These are phyloP conservation scores for Berberis thunbergii DNA, from an alignment of 164 flowering plant species.

Conservation along the genomic window DNA sequence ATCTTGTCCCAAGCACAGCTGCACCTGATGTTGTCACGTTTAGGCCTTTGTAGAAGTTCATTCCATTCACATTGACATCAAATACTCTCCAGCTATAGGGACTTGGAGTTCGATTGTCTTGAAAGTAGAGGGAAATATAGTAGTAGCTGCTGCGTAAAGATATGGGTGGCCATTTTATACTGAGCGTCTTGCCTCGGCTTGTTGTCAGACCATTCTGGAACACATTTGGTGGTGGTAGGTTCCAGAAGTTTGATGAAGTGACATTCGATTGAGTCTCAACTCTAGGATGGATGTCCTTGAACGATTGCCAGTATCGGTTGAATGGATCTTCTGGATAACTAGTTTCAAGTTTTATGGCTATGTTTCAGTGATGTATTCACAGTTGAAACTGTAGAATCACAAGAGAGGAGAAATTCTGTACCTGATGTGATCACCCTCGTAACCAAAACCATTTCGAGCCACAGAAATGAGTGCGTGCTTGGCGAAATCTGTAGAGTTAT, in stretches of 20 bases:
- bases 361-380: background rate
- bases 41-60: conserved; percentile 40
- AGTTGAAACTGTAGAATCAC: background rate
- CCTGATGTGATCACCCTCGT: conserved; percentile 36
- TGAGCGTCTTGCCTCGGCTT: conserved; percentile 54
- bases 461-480: conserved; percentile 46
- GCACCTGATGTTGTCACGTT: conserved; percentile 60
- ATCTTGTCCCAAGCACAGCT: conserved; percentile 33
- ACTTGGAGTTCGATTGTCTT: conserved; percentile 66
- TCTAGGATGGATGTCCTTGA: conserved; percentile 37
- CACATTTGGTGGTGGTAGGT: conserved; percentile 60
- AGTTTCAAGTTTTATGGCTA: conserved; percentile 14
- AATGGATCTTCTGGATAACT: conserved; percentile 89
- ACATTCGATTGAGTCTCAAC: conserved; percentile 37
- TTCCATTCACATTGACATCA: conserved; percentile 47
- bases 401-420: conserved; percentile 13
- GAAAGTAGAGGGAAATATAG: conserved; percentile 76
- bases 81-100: conserved; percentile 84
- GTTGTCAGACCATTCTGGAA: conserved; percentile 47
- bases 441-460: conserved; percentile 59
- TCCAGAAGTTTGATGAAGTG: conserved; percentile 63
- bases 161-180: conserved; percentile 57
- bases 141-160: conserved; percentile 44
- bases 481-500: conserved; percentile 59
- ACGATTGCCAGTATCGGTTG: conserved; percentile 81